Base-by-base conservation (phyloP, 441 rosid species). In the Aleurites moluccanus region DNA sequence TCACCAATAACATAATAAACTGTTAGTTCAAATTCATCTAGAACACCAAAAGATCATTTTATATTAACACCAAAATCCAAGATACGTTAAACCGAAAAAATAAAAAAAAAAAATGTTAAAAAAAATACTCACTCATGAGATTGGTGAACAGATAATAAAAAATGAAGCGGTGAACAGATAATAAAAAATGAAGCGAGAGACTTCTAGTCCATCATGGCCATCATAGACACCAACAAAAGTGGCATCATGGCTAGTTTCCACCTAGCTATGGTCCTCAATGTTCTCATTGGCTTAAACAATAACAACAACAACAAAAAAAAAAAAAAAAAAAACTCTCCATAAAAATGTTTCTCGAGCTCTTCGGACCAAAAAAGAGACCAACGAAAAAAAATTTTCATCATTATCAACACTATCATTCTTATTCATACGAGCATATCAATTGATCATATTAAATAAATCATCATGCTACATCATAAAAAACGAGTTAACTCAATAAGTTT, bases 161-260 rank as follows among this genome's bases (percentile, higher is more conserved):
- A n/a, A n/a, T n/a, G n/a, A n/a, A n/a, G n/a, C n/a, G 18, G 76
- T 70, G 77, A 92, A 92, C 74, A 94, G 91, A 82, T 92, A 89
- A 76, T 92, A 96, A 33, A 83, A 80, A 80, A 94, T 81, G 75
- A 83, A 94, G 53, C 88, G 80, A 68, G 99, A 83, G 64, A 98
- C 98, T 30, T 94, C 98, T 16, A 94, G 92, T 23, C 99, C 99
- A 20, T 97, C 99, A 75, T 94, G 99, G 0, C 98, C 99, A 75
- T 94, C 98, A 73, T 91, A 91, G 63, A 94, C 94, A 33, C 98
- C 97, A 70, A 92, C 85, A 75, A 94, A 92, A 21, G 88, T 87
- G 56, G 90, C 90, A n/a, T 82, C 89, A 21, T 79, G 74, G 15
- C 91, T 93, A 10, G 82, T 86, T 79, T 94, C 98, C n/a, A 95